Percentiles rank a stretch among this genome's conserved stretches.
These are phyloP conservation scores for Pseudomonodictys pantanalensis DNA, from an alignment of 495 filamentous ascomycete genomes.

Conservation along the genomic window DNA sequence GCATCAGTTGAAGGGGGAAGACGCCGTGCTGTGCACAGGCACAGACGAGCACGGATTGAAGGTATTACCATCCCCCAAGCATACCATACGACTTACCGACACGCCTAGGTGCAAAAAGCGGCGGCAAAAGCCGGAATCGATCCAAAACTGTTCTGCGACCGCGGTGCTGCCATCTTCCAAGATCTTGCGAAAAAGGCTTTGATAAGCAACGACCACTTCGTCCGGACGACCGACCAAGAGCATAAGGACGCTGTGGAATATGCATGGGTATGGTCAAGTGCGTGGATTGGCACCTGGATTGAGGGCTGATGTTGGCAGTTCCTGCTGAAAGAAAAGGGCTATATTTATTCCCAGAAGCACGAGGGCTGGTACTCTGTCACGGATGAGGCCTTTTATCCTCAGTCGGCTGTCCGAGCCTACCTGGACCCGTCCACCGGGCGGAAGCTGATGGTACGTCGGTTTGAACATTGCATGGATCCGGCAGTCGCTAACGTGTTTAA, in stretches of 20 bases:
- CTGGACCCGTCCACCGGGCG: slow-evolving; percentile 76
- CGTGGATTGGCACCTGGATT: not conserved
- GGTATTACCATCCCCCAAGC: slow-evolving; percentile 34
- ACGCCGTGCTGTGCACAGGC: slow-evolving; percentile 77
- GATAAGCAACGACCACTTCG: slow-evolving; percentile 77
- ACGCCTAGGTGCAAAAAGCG: slow-evolving; percentile 73
- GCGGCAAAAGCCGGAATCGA: slow-evolving; percentile 63
- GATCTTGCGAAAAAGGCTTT: slow-evolving; percentile 64
- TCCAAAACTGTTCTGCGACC: slow-evolving; percentile 62
- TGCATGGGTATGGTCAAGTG: slow-evolving; percentile 64
- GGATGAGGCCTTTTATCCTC: slow-evolving; percentile 94
- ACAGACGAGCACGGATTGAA: slow-evolving; percentile 99
- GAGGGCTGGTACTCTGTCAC: slow-evolving; percentile 95
- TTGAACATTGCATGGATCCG: not conserved
- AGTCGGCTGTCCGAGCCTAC: slow-evolving; percentile 65
- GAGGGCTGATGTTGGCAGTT: slow-evolving; percentile 42
- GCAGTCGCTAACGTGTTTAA: slow-evolving; percentile 22
- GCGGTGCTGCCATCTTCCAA: slow-evolving; percentile 61
- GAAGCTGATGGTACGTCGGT: slow-evolving; percentile 62
- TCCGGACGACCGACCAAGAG: slow-evolving; percentile 79
- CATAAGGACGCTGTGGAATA: slow-evolving; percentile 86
- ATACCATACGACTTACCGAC: not conserved
- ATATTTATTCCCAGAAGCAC: slow-evolving; percentile 83
- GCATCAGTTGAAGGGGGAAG: slow-evolving; percentile 70
- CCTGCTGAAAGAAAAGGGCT: slow-evolving; percentile 67